Conservation (phyloP, 2,329 filamentous ascomycete species). For the Botrytis cinerea region DNA sequence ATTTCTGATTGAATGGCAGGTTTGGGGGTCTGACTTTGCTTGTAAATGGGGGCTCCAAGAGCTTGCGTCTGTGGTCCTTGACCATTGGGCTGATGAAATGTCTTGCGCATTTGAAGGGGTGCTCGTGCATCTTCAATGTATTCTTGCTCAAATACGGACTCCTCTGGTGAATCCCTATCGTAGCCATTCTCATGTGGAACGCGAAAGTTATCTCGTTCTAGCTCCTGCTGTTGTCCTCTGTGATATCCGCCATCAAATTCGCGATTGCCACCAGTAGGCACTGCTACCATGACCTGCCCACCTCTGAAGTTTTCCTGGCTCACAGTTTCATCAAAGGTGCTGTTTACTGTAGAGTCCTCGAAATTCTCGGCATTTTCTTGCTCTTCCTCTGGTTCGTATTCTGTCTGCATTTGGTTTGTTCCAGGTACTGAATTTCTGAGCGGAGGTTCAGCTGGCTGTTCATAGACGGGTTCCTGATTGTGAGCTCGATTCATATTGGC, state of each 20-base stretch:
- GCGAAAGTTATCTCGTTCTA: background rate
- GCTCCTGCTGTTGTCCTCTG: background rate
- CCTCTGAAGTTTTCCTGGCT: slow-evolving; percentile 5
- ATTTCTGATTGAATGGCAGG: background rate
- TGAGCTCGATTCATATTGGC: slow-evolving; percentile 8
- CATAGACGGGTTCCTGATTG: background rate
- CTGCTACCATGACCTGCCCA: background rate
- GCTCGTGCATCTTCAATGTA: background rate
- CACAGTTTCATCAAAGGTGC: slow-evolving; percentile 19
- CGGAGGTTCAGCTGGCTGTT: background rate
- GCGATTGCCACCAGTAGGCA: background rate
- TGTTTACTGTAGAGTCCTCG: slow-evolving; percentile 13
- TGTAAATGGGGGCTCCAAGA: background rate
- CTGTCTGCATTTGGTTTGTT: background rate
- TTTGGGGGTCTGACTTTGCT: slow-evolving; percentile 16
- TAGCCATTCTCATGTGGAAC: background rate
- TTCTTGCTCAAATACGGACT: background rate
- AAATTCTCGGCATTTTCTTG: slow-evolving; percentile 1
- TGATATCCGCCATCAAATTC: background rate
- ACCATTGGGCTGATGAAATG: background rate
- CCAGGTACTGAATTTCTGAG: background rate
- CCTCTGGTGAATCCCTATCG: background rate
- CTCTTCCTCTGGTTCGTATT: background rate
- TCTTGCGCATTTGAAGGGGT: background rate
- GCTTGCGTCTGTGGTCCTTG: slow-evolving; percentile 9